Percentiles rank a stretch among this genome's conserved stretches.
Evolutionary conservation across 139 green algal species (phyloP).

Genomic region (Mesotaenium endlicherianum): DNA sequence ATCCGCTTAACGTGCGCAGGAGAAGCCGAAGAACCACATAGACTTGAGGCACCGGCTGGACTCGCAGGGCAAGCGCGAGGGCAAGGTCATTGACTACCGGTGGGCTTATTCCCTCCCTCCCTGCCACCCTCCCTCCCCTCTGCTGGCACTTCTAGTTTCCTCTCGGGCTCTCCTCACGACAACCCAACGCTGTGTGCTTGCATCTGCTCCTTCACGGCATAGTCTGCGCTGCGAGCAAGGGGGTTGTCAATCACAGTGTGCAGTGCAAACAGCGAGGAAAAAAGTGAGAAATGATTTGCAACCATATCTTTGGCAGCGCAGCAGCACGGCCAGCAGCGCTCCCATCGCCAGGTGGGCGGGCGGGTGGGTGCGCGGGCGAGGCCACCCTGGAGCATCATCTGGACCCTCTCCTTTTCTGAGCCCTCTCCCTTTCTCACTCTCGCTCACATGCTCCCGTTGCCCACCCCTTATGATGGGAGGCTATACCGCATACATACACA

Average conservation of each 20-base stretch:
- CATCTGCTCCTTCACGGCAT: background rate
- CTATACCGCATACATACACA: no score
- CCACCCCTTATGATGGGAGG: no score
- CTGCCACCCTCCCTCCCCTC: background rate
- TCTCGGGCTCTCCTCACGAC: background rate
- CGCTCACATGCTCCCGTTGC: no score
- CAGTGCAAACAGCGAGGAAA: background rate
- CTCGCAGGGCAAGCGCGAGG: conserved; percentile 75
- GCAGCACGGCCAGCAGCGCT: no score
- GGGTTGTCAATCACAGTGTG: background rate
- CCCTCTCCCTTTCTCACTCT: no score
- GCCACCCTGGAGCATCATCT: no score
- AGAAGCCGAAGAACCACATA: conserved; percentile 71
- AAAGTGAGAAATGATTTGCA: background rate
- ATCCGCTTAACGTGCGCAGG: conserved; percentile 46
- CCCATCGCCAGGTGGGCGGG: no score
- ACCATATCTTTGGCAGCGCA: background rate
- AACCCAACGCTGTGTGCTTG: background rate
- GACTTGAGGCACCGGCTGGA: conserved; percentile 80
- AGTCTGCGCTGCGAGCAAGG: background rate
- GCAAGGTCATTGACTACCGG: conserved; percentile 79
- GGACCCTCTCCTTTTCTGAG: no score
- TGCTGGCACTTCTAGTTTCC: background rate
- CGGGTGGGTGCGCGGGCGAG: no score
- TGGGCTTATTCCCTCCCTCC: conserved; percentile 15